Conservation (phyloP, 2,329 filamentous ascomycete genomes). For the Sporothrix luriei region DNA sequence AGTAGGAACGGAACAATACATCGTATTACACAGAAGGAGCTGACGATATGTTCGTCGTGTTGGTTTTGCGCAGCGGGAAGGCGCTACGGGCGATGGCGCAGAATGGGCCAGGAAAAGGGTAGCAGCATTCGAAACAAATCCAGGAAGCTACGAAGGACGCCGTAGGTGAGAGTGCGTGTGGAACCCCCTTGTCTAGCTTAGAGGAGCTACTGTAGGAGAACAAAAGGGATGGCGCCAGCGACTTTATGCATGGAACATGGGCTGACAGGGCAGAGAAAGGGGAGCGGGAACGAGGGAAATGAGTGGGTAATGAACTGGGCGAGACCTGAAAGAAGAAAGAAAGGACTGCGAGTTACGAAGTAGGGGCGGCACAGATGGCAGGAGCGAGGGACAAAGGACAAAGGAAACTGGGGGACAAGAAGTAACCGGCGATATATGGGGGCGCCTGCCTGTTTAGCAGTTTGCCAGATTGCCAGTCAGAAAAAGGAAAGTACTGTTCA, state of each 20-base stretch:
- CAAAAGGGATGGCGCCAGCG: conserved; percentile 11
- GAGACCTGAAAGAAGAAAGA: conserved; percentile 1
- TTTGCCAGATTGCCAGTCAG: too few species aligned
- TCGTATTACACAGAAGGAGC: background rate
- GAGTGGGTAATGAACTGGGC: background rate
- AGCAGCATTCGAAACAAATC: conserved; percentile 8
- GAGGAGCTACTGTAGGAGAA: conserved; percentile 21
- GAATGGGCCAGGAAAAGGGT: background rate
- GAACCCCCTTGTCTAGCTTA: conserved; percentile 25
- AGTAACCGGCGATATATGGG: conserved; percentile 1
- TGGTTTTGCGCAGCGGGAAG: conserved; percentile 14
- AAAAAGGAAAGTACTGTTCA: background rate
- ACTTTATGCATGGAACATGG: background rate
- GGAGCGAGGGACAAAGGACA: conserved; percentile 16
- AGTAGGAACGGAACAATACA: background rate
- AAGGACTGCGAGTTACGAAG: background rate
- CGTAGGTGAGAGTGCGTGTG: conserved; percentile 6
- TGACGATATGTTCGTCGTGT: background rate
- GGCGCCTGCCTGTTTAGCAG: background rate
- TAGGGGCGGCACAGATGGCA: conserved; percentile 9
- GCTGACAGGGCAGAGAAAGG: conserved; percentile 6
- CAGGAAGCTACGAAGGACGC: conserved; percentile 6
- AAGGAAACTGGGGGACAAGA: background rate
- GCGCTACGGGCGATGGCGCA: background rate
- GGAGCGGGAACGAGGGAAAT: background rate